Evolutionary conservation across 1,284 basidiomycete genomes (phyloP).

Genomic region (Cryptococcus sp.): DNA sequence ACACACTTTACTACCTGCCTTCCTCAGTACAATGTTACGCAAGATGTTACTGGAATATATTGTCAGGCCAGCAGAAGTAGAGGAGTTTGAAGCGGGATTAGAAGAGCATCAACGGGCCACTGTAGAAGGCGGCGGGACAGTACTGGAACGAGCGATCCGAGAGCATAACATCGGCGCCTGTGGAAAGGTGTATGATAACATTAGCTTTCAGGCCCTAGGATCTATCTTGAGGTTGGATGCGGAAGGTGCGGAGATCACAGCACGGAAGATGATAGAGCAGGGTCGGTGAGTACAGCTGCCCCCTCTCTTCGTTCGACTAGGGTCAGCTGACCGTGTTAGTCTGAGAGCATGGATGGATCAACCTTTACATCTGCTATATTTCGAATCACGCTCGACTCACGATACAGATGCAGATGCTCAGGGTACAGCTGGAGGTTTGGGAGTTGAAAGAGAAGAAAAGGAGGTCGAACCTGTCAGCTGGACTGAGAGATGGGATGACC

Average conservation of each 20-base stretch:
- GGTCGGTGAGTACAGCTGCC: slow-evolving; percentile 54
- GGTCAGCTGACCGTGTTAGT: slow-evolving; percentile 15
- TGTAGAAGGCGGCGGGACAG: slow-evolving; percentile 73
- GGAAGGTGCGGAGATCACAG: slow-evolving; percentile 82
- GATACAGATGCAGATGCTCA: slow-evolving; percentile 72
- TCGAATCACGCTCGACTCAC: slow-evolving; percentile 60
- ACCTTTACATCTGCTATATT: slow-evolving; percentile 85
- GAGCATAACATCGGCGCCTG: slow-evolving; percentile 96
- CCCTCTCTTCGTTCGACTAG: too few relatives aligned
- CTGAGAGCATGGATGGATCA: slow-evolving; percentile 89
- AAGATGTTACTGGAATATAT: slow-evolving; percentile 99
- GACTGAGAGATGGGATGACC: slow-evolving; percentile 86
- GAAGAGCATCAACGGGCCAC: slow-evolving; percentile 89
- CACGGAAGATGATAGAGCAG: slow-evolving; percentile 79
- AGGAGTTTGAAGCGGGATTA: slow-evolving; percentile 80
- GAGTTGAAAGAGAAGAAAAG: slow-evolving; percentile 63
- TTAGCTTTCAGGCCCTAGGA: slow-evolving; percentile 82
- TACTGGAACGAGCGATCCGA: slow-evolving; percentile 95
- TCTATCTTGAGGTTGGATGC: slow-evolving; percentile 77
- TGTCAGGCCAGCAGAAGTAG: slow-evolving; percentile 79
- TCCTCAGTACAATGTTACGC: slow-evolving; percentile 72
- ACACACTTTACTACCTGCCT: slow-evolving; percentile 52
- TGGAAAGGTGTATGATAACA: slow-evolving; percentile 91
- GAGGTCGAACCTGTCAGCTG: slow-evolving; percentile 76
- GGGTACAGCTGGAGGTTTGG: slow-evolving; percentile 84